These are phyloP conservation scores for Angomonas deanei DNA, from an alignment of 208 protist genomes.

Conservation along the genomic window DNA sequence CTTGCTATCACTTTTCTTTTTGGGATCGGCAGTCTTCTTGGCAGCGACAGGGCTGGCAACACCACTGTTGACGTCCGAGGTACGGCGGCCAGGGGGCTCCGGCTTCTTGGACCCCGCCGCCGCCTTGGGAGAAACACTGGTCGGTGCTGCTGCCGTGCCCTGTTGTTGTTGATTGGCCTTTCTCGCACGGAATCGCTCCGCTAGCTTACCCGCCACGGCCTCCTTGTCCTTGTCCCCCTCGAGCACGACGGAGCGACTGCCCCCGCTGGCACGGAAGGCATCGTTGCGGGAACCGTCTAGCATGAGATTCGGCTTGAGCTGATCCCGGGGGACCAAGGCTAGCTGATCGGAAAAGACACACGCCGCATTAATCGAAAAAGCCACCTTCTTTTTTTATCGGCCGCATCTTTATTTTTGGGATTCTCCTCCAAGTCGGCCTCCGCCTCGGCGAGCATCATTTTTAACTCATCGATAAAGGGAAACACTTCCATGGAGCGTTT, in stretches of 20 bases:
- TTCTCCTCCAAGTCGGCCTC: slow-evolving; percentile 33
- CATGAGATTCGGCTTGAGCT: slow-evolving; percentile 72
- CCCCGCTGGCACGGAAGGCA: slow-evolving; percentile 26
- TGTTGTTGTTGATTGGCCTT: slow-evolving; percentile 2
- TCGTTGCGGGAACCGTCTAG: slow-evolving; percentile 42
- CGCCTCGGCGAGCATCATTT: slow-evolving; percentile 52
- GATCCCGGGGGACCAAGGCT: slow-evolving; percentile 40
- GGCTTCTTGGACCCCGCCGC: not conserved
- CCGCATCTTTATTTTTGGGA: slow-evolving; percentile 18
- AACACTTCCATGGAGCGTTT: slow-evolving; percentile 60
- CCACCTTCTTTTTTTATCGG: slow-evolving; percentile 20
- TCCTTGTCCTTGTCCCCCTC: slow-evolving; percentile 12
- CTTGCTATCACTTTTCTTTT: not conserved
- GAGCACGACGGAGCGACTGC: slow-evolving; percentile 18
- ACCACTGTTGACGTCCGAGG: not conserved
- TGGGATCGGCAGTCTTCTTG: not conserved
- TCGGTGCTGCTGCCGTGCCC: not conserved
- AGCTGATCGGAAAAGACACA: slow-evolving; percentile 63
- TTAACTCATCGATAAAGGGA: slow-evolving; percentile 66
- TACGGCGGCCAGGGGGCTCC: not conserved
- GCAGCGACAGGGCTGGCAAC: not conserved
- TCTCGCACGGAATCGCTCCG: slow-evolving; percentile 6
- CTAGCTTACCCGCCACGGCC: slow-evolving; percentile 17
- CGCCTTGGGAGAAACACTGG: not conserved
- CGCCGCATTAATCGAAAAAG: slow-evolving; percentile 55